These are phyloP conservation scores for Amanita rubescens DNA, from an alignment of 768 basidiomycete genomes.

Conservation along the genomic window DNA sequence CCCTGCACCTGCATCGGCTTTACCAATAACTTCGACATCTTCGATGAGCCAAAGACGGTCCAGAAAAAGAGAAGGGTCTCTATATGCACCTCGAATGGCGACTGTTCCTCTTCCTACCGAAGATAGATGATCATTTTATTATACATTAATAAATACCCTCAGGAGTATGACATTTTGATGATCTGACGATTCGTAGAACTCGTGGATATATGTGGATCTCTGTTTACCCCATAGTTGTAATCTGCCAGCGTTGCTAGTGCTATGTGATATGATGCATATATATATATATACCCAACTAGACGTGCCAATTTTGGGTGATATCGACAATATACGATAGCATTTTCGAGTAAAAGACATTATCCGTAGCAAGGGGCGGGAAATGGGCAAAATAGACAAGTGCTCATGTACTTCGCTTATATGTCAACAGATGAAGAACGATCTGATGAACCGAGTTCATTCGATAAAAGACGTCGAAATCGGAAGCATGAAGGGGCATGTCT, in stretches of 20 bases:
- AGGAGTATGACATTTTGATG: not conserved
- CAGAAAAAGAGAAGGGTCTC: not conserved
- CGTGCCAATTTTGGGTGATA: too few relatives aligned
- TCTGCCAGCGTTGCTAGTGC: not conserved
- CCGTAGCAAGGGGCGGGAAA: too few relatives aligned
- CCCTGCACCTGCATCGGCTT: not conserved
- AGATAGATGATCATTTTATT: not conserved
- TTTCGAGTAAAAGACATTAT: too few relatives aligned
- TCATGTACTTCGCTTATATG: too few relatives aligned
- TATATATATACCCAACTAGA: too few relatives aligned
- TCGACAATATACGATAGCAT: not conserved
- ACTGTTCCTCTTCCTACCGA: slow-evolving; percentile 5
- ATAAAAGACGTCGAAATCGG: not conserved
- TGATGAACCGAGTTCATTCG: not conserved
- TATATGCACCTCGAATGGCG: slow-evolving; percentile 1
- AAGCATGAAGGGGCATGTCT: not conserved
- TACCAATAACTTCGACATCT: not conserved
- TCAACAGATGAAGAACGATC: not conserved
- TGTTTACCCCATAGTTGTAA: not conserved
- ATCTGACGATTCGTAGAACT: not conserved
- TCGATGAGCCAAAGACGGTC: not conserved
- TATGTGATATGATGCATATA: not conserved
- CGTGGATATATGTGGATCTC: not conserved
- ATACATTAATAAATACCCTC: too few relatives aligned
- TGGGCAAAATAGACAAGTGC: too few relatives aligned